A percentile compares a stretch with the other conserved stretches of the same genome.
Conservation (phyloP, 2,329 filamentous ascomycete genomes). For the Fusarium citri region DNA sequence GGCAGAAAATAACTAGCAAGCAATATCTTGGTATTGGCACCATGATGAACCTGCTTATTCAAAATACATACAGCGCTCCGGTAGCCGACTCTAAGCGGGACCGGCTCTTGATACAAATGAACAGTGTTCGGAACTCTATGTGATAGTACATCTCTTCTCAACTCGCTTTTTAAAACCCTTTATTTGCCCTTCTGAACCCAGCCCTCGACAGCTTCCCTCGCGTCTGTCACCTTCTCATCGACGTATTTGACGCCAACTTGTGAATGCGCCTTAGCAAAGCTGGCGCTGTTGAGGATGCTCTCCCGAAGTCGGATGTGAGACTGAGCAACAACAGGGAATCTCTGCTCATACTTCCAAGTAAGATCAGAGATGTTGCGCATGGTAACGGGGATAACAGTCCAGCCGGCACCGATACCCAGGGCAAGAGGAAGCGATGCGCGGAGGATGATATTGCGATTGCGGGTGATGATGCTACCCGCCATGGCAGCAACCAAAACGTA, state of each 20-base stretch:
- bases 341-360: constrained; percentile 93
- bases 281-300: constrained; percentile 74
- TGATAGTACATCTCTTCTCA: constrained; percentile 55
- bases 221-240: constrained; percentile 82
- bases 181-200: constrained; percentile 94
- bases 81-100: constrained; percentile 23
- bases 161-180: constrained; percentile 41
- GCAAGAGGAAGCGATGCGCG: constrained; percentile 80
- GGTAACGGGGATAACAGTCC: constrained; percentile 87
- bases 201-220: constrained; percentile 81
- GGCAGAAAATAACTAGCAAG: constrained; percentile 8
- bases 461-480: constrained; percentile 90
- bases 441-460: constrained; percentile 87
- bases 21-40: neutral
- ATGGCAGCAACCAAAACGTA: constrained; percentile 96
- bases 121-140: constrained; percentile 51
- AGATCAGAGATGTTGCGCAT: constrained; percentile 89
- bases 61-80: constrained; percentile 38
- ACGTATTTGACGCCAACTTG: constrained; percentile 77
- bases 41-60: constrained; percentile 8
- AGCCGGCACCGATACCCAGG: constrained; percentile 85
- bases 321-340: constrained; percentile 83
- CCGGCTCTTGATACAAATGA: constrained; percentile 48
- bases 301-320: constrained; percentile 80
- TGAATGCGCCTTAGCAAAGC: constrained; percentile 80